phyloP scores from a whole-genome alignment of 2,329 filamentous ascomycete genomes.

The Rhinocladiella similis region DNA sequence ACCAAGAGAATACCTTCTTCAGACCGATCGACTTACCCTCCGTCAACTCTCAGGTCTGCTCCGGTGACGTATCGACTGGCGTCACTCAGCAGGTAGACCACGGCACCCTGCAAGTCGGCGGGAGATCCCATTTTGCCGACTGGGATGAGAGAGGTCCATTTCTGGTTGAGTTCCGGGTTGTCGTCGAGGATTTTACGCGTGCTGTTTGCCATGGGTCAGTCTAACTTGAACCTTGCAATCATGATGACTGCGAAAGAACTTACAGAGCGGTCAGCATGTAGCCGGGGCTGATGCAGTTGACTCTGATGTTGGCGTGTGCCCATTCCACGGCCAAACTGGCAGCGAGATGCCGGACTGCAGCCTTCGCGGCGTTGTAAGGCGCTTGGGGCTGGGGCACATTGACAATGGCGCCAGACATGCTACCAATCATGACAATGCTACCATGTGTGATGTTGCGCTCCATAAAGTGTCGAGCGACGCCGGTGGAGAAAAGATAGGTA shows the following conservation, averaged over 20 bases:
- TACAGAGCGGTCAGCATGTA: conserved; percentile 96
- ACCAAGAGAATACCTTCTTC: background rate
- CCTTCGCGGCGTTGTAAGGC: conserved; percentile 91
- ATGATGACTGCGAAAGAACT: conserved; percentile 40
- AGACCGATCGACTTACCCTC: conserved; percentile 69
- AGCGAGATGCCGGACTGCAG: conserved; percentile 84
- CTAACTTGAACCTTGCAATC: background rate
- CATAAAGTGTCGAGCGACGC: conserved; percentile 70
- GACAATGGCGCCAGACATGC: conserved; percentile 91
- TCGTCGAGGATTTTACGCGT: conserved; percentile 94
- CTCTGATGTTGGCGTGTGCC: conserved; percentile 82
- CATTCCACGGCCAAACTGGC: conserved; percentile 90
- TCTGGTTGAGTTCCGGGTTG: conserved; percentile 82
- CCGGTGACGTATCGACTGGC: conserved; percentile 73
- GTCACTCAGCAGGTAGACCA: conserved; percentile 81
- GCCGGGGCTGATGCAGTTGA: conserved; percentile 92
- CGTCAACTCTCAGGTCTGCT: conserved; percentile 78
- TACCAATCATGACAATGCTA: conserved; percentile 91
- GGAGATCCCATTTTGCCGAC: conserved; percentile 91
- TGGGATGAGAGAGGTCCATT: conserved; percentile 91
- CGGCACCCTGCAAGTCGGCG: conserved; percentile 85
- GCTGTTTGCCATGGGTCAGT: conserved; percentile 45
- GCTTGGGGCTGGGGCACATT: conserved; percentile 93
- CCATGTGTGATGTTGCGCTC: conserved; percentile 64
- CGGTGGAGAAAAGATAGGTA: conserved; percentile 39